Conservation (phyloP, 1,139 yeast species). For the Pichia sp. region DNA sequence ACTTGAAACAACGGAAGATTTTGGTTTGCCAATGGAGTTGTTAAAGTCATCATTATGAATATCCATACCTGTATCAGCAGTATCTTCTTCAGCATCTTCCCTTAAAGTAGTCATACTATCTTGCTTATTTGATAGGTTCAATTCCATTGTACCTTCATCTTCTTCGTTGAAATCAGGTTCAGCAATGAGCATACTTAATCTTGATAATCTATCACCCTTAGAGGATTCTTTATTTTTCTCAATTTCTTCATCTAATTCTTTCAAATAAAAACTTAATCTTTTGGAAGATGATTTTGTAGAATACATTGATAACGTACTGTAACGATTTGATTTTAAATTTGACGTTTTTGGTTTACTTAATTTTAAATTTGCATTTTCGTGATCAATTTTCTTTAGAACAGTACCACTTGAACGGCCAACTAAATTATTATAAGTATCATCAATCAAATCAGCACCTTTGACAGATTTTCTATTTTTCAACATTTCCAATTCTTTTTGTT, state of each 20-base stretch:
- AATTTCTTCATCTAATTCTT: constrained; percentile 29
- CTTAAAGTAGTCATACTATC: constrained; percentile 11
- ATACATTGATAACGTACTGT: constrained; percentile 62
- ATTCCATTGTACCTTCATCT: constrained; percentile 6
- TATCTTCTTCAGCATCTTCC: constrained; percentile 28
- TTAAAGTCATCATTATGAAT: constrained; percentile 2
- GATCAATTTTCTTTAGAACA: constrained; percentile 15
- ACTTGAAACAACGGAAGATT: constrained; percentile 15
- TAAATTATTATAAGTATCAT: constrained; percentile 14
- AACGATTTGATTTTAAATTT: constrained; percentile 45
- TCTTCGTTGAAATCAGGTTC: constrained; percentile 8
- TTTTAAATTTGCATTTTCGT: constrained; percentile 6
- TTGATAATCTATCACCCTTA: constrained; percentile 12
- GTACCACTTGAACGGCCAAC: constrained; percentile 17
- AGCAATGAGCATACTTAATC: constrained; percentile 13
- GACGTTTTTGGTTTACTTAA: constrained; percentile 2
- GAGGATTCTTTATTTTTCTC: constrained; percentile 19
- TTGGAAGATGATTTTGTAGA: constrained; percentile 62
- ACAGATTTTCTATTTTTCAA: constrained; percentile 2
- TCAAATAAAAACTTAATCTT: constrained; percentile 50
- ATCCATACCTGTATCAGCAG: constrained; percentile 16
- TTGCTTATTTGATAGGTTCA: constrained; percentile 1
- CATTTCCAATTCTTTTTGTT: constrained; percentile 11
- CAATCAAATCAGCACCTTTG: constrained; percentile 9
- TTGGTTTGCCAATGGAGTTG: constrained; percentile 10